These are phyloP conservation scores for Pleomassaria siparia DNA, from an alignment of 2,329 filamentous ascomycete genomes.

Conservation along the genomic window DNA sequence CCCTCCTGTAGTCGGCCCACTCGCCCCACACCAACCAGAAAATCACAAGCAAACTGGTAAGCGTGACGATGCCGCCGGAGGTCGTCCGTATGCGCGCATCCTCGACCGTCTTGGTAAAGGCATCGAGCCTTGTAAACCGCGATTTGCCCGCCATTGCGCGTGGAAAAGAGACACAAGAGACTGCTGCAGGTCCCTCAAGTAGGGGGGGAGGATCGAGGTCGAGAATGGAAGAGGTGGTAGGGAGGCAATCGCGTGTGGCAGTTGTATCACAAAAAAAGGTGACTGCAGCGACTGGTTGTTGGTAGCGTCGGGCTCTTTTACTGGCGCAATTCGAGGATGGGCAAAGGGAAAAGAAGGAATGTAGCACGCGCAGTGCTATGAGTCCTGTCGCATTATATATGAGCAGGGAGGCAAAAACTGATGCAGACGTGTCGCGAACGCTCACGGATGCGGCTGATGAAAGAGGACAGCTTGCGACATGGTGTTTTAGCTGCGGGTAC, in stretches of 20 bases:
- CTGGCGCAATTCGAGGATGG: constrained; percentile 1
- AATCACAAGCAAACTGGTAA: constrained; percentile 84
- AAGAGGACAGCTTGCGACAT: constrained; percentile 15
- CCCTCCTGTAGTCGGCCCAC: constrained; percentile 88
- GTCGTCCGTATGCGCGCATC: constrained; percentile 96
- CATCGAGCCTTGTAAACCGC: constrained; percentile 93
- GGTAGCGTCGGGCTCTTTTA: background rate
- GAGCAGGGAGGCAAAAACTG: constrained; percentile 1
- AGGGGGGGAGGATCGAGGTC: background rate
- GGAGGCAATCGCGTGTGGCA: background rate
- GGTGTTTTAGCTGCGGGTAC: constrained; percentile 10
- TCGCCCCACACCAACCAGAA: constrained; percentile 90
- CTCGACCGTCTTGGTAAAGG: constrained; percentile 97
- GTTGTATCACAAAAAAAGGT: background rate
- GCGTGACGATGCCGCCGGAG: constrained; percentile 91
- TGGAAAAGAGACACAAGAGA: background rate
- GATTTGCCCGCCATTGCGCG: constrained; percentile 84
- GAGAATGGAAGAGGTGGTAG: background rate
- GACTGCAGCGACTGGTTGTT: background rate
- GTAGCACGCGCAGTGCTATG: constrained; percentile 10
- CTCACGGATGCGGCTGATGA: constrained; percentile 6
- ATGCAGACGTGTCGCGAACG: background rate
- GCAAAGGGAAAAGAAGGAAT: constrained; percentile 6
- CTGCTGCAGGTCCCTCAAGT: background rate
- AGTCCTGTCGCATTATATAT: constrained; percentile 9